Evolutionary conservation across 257 asterid species (phyloP), one percentile per base, ranked within the genome.

Genomic region (Agastache rugosa): DNA sequence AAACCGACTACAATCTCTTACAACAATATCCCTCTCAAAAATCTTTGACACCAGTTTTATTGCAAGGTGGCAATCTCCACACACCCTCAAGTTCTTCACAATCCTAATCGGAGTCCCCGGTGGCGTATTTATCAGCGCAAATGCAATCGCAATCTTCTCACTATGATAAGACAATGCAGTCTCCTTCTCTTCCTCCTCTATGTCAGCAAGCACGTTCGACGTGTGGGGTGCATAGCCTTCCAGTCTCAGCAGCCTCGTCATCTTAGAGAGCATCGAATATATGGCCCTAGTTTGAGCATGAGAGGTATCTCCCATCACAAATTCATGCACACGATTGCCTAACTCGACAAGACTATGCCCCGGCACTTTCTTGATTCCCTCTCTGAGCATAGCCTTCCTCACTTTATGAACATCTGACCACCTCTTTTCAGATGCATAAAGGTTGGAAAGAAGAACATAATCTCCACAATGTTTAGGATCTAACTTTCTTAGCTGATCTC

Each of bases 151-250:
- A 37, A 90, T 90, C 84, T 92, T 92, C 86, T 92, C 97, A 56
- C 96, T 92, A 17, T 92, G 97, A 76, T 88, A 88, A 17, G 86
- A 75, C 78, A 92, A 67, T 41, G 97, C 96, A 7, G 89, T 82
- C 85, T 90, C 97, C 84, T 92, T 92, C 85, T 90, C 97, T 78
- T 92, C 96, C 71, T 92, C 96, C 83, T 92, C 96, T 61, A 92
- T 87, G 44, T 92, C 97, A 31, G 97, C 91, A 47, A 84, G 91
- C 80, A 92, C 93, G 20, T 84, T 88, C 5, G 79, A 75, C 1
- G 96, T 90, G 54, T 78, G 92, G 41, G 97, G 96, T 4, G 88
- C 85, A 74, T 92, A 90, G 11, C 97, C 97, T 78, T 88, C 91
- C 63, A 83, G 55, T 58, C 87, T 84, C 83, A 88, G 67, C 20